Percentiles rank a stretch among this genome's conserved stretches.
Evolutionary conservation across 2,329 filamentous ascomycete genomes (phyloP).

Genomic region (Immersiporthe knoxdaviesiana): DNA sequence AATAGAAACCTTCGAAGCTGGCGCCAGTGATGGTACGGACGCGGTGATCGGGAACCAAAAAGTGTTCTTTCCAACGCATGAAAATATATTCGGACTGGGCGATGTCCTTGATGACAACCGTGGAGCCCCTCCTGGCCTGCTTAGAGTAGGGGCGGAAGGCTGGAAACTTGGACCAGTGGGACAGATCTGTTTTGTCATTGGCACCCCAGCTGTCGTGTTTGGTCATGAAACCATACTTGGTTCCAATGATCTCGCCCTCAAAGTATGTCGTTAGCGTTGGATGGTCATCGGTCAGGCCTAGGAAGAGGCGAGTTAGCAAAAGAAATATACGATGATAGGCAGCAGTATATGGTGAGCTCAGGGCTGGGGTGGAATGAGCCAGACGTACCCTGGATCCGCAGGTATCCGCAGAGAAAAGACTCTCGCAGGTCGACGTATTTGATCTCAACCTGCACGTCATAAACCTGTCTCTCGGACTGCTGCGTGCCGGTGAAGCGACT

Average conservation of each 20-base stretch:
- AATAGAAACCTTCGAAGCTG: slow-evolving; percentile 98
- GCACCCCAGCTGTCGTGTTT: slow-evolving; percentile 90
- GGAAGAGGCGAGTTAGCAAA: not conserved
- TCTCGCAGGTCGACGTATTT: slow-evolving; percentile 95
- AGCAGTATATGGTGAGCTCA: not conserved
- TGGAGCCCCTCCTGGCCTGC: slow-evolving; percentile 59
- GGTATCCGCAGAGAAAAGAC: slow-evolving; percentile 91
- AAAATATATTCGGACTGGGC: slow-evolving; percentile 87
- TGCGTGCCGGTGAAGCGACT: slow-evolving; percentile 91
- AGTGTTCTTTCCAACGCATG: slow-evolving; percentile 99
- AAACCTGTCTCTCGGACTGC: slow-evolving; percentile 88
- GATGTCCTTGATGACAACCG: slow-evolving; percentile 65
- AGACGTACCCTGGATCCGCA: slow-evolving; percentile 84
- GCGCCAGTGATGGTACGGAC: slow-evolving; percentile 90
- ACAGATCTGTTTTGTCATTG: slow-evolving; percentile 85
- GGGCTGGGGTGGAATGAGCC: slow-evolving; percentile 16
- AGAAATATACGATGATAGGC: not conserved
- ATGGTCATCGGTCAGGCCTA: slow-evolving; percentile 92
- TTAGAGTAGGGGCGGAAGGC: slow-evolving; percentile 78
- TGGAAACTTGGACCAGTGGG: slow-evolving; percentile 89
- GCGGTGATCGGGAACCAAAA: slow-evolving; percentile 91
- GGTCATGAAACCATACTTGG: slow-evolving; percentile 92
- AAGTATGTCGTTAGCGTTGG: slow-evolving; percentile 98
- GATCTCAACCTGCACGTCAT: slow-evolving; percentile 95
- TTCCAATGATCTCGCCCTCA: slow-evolving; percentile 95